phyloP scores from a whole-genome alignment of 345 rosid species.

The Eutrema heterophyllum region DNA sequence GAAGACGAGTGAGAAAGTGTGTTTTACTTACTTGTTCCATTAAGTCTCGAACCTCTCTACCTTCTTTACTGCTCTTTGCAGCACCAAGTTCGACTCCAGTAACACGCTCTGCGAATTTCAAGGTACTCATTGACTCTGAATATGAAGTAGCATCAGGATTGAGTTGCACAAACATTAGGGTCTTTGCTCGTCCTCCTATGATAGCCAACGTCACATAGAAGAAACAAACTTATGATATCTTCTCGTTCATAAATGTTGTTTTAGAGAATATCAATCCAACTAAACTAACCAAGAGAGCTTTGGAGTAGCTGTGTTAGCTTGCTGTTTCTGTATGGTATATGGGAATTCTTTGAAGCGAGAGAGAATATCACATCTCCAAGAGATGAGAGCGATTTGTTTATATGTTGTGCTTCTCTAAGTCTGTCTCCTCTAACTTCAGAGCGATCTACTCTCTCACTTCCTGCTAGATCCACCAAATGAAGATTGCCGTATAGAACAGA shows the following conservation, averaged over 20 bases:
- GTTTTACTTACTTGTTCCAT: slow-evolving; percentile 69
- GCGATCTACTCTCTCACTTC: slow-evolving; percentile 96
- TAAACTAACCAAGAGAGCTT: slow-evolving; percentile 56
- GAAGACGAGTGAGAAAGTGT: not conserved
- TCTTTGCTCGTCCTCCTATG: slow-evolving; percentile 95
- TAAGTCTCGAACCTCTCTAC: slow-evolving; percentile 72
- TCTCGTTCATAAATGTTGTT: too few species aligned
- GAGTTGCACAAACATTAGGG: slow-evolving; percentile 95
- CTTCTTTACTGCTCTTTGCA: slow-evolving; percentile 79
- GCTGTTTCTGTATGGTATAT: slow-evolving; percentile 96
- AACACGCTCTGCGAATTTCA: slow-evolving; percentile 96
- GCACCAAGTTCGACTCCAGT: slow-evolving; percentile 97
- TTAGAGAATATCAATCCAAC: not conserved
- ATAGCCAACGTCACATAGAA: not conserved
- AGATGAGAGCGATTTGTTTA: slow-evolving; percentile 88
- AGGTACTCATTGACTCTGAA: slow-evolving; percentile 73
- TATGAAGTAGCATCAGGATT: slow-evolving; percentile 79
- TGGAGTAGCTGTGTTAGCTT: slow-evolving; percentile 97
- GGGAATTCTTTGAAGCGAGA: slow-evolving; percentile 77
- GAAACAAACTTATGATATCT: not conserved
- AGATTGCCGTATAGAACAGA: slow-evolving; percentile 58
- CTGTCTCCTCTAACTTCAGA: slow-evolving; percentile 88
- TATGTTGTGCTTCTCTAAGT: slow-evolving; percentile 93
- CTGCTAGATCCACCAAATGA: slow-evolving; percentile 95
- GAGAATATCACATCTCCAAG: slow-evolving; percentile 95